Base-by-base conservation (phyloP, 805 yeast genomes). In the Saccharomycodes ludwigii region DNA sequence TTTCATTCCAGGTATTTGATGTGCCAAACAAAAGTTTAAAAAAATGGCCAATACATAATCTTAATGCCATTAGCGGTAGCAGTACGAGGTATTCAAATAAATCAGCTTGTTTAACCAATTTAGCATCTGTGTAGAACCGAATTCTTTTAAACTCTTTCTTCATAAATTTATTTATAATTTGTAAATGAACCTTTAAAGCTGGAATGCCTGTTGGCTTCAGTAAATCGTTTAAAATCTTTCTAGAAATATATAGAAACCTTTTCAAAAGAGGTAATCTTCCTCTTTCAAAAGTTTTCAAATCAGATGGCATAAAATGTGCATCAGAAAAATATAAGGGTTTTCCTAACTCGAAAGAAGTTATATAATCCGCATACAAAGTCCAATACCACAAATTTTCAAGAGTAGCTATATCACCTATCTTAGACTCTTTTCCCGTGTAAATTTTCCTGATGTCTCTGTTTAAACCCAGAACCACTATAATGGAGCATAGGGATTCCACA, bases 1-100 rank as follows among this genome's bases (percentile, higher is more conserved):
- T n/a, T n/a, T 23, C 43, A 54, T 21, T 50, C 60, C 15, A 46
- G 45, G 30, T 52, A 48, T 33, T 32, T 56, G 33, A 43, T 47
- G 26, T 46, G 48, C 16, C 44, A 44, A 21, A 44, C 43, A 32
- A 46, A 49, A 14, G n/a, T n/a, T n/a, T n/a, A n/a, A n/a, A n/a
- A n/a, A n/a, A n/a, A n/a, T n/a, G n/a, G n/a, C n/a, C n/a, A n/a
- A n/a, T n/a, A n/a, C n/a, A n/a, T n/a, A 30, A 5, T 21, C 30
- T 34, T 5, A 34, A 17, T 9, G 24, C 16, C 29, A 30, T 26
- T 13, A 34, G 13, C 4, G 33, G 33, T 2, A 23, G 17, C 7
- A 34, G 13, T 4, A 34, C 23, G 5, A 29, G 22, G 17, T 34
- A 34, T 22, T 34, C 37, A 27, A 22, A 34, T 15, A 34, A 16